Evolutionary conservation across 768 basidiomycete genomes (phyloP).

Genomic region (Nidularia pulvinata): DNA sequence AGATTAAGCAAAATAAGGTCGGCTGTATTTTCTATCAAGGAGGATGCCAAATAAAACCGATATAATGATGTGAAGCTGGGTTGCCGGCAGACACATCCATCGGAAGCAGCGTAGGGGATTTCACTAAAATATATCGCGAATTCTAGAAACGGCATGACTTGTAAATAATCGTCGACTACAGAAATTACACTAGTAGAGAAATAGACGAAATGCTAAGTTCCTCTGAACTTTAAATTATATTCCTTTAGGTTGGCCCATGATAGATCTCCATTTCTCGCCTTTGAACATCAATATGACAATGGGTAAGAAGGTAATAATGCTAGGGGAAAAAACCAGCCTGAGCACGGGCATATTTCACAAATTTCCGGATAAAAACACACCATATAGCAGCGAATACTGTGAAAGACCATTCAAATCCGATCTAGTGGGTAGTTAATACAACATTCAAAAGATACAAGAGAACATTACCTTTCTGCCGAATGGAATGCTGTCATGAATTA

Average conservation of each 20-base stretch:
- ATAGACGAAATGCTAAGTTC: too few relatives aligned
- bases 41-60: too few relatives aligned
- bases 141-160: too few relatives aligned
- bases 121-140: too few relatives aligned
- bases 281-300: slow-evolving; percentile 28
- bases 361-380: slow-evolving; percentile 6
- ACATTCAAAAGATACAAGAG: neutral
- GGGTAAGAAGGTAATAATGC: slow-evolving; percentile 26
- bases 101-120: too few relatives aligned
- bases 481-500: slow-evolving; percentile 22
- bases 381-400: slow-evolving; percentile 31
- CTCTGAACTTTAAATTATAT: too few relatives aligned
- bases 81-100: too few relatives aligned
- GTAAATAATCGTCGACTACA: neutral
- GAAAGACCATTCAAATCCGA: slow-evolving; percentile 36
- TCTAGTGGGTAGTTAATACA: slow-evolving; percentile 11
- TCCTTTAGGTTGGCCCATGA: too few relatives aligned
- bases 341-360: neutral
- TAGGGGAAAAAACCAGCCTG: slow-evolving; percentile 5
- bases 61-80: too few relatives aligned
- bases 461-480: slow-evolving; percentile 27
- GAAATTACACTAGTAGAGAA: too few relatives aligned
- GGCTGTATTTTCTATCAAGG: too few relatives aligned
- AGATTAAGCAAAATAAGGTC: too few relatives aligned
- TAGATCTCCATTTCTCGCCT: slow-evolving; percentile 27